Conservation (phyloP, 495 filamentous ascomycete genomes). For the Viridothelium virens region DNA sequence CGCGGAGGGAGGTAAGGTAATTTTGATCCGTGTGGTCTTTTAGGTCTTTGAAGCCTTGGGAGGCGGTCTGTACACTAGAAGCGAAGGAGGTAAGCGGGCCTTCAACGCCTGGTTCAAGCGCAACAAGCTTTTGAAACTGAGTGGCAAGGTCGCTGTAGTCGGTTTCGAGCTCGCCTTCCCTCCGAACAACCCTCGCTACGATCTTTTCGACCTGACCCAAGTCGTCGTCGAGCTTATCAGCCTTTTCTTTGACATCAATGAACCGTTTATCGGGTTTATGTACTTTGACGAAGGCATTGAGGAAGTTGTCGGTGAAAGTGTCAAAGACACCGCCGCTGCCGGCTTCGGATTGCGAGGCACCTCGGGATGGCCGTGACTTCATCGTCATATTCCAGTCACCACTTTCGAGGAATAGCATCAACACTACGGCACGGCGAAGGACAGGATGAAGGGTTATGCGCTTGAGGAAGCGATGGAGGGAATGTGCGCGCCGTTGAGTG, state of each 20-base stretch:
- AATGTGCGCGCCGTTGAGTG: constrained; percentile 80
- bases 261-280: constrained; percentile 93
- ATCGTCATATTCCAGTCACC: constrained; percentile 95
- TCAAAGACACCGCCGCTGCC: constrained; percentile 69
- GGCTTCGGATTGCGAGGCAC: constrained; percentile 46
- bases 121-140: constrained; percentile 87
- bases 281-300: constrained; percentile 94
- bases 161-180: constrained; percentile 79
- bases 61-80: constrained; percentile 73
- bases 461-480: constrained; percentile 82
- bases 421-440: constrained; percentile 70
- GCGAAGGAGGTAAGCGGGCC: constrained; percentile 74
- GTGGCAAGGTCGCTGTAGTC: constrained; percentile 84
- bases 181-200: constrained; percentile 75
- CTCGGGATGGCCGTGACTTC: constrained; percentile 61
- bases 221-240: constrained; percentile 92
- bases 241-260: constrained; percentile 85
- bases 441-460: constrained; percentile 82
- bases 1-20: constrained; percentile 80
- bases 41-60: constrained; percentile 60
- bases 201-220: constrained; percentile 89
- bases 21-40: constrained; percentile 93
- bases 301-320: constrained; percentile 87
- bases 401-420: constrained; percentile 85
- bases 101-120: constrained; percentile 82